A percentile compares a stretch with the other conserved stretches of the same genome.
Evolutionary conservation across 2,329 filamentous ascomycete species (phyloP).

Genomic region (Colletotrichum spaethianum): DNA sequence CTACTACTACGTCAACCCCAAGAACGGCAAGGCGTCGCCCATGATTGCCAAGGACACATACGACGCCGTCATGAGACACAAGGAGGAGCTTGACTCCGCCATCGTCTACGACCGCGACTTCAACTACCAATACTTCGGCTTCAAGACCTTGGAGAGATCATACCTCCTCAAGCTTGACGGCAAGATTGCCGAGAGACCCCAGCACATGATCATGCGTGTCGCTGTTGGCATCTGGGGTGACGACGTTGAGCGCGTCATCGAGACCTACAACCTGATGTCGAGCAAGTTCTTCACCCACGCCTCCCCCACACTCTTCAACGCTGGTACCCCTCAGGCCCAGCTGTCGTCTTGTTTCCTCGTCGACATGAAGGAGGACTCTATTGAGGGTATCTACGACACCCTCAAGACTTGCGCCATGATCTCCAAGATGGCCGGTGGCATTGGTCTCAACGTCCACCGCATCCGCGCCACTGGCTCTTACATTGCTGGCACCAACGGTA

Average conservation of each 20-base stretch:
- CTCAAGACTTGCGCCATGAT: constrained; percentile 99
- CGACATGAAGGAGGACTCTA: constrained; percentile 99
- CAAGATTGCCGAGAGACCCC: constrained; percentile 96
- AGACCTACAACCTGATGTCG: constrained; percentile 99
- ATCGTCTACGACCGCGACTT: constrained; percentile 99
- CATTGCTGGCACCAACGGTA: constrained; percentile 97
- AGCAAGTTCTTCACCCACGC: constrained; percentile 99
- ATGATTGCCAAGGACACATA: constrained; percentile 97
- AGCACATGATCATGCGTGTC: constrained; percentile 99
- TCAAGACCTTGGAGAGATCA: constrained; percentile 98
- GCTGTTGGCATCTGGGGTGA: constrained; percentile 97
- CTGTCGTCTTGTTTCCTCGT: constrained; percentile 98
- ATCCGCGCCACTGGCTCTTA: constrained; percentile 98
- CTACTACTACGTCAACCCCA: constrained; percentile 96
- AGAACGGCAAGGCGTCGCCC: constrained; percentile 84
- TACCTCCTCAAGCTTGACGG: constrained; percentile 96
- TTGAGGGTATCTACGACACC: constrained; percentile 99
- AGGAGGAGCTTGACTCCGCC: constrained; percentile 97
- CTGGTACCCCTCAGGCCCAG: constrained; percentile 94
- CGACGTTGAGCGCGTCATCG: constrained; percentile 92
- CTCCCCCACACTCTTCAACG: constrained; percentile 98
- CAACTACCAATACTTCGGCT: constrained; percentile 99
- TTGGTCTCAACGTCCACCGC: constrained; percentile 95
- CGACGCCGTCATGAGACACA: constrained; percentile 94
- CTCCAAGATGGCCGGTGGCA: constrained; percentile 98